Base-by-base conservation (phyloP, 2,329 filamentous ascomycete species). In the Fusarium begoniae region DNA sequence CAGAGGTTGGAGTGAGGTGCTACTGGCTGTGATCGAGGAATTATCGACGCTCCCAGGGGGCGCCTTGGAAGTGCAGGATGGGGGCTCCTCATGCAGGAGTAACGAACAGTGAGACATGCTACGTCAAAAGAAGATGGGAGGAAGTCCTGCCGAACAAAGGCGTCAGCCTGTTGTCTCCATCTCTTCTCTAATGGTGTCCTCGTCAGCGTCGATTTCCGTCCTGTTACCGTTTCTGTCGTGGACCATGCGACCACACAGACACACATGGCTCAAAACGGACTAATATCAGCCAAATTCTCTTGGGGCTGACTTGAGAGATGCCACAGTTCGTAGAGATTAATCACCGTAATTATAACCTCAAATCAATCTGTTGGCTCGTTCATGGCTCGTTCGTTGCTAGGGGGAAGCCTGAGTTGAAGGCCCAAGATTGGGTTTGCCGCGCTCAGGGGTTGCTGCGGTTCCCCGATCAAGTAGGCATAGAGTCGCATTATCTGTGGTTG, bases 161-260 rank as follows among this genome's bases (percentile, higher is more conserved):
- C 54, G 66, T 43, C 28, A 41, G 32, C 22, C 53, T 40, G 40
- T 24, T 35, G 45, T 60, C 32, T 41, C 56, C 47, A 45, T 38
- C 22, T 37, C 51, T 38, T 10, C n/a, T 50, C n/a, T 61, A n/a
- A 56, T 61, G 70, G 71, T 74, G 71, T 74, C 41, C 58, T 69
- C 43, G n/a, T 43, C 63, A 64, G 65, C 61, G 72, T 70, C n/a
- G 64, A 75, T 64, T 73, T 67, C 67, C 65, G 66, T 57, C 66
- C 37, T 62, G 47, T 64, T 74, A 47, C 70, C 54, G 45, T 72
- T 74, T 56, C n/a, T 58, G 62, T 61, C 58, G 40, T 54, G 59
- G 12, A n/a, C 24, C 30, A 72, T 70, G 72, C 56, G 62, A 43
- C 62, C 72, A 73, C 69, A 75, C 74, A 63, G 70, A 76, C 72